Conservation (phyloP, 371 early-diverging fungal genomes). For the Lichtheimia ornata region DNA sequence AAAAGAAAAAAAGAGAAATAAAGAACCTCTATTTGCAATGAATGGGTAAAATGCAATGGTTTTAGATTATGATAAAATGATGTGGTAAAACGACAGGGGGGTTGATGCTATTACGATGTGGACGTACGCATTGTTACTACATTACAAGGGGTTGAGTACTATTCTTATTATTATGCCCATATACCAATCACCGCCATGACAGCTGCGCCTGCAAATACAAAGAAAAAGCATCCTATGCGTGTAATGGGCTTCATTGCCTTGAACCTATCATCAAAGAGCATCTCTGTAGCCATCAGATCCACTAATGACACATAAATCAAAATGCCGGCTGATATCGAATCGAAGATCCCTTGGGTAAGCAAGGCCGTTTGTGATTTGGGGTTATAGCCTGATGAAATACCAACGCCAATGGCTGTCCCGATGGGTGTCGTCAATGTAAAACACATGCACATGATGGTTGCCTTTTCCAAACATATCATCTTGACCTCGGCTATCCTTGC, state of each 20-base stretch:
- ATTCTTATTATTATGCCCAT: conserved; percentile 53
- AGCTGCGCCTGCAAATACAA: conserved; percentile 65
- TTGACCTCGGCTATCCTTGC: conserved; percentile 71
- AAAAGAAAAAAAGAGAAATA: not conserved
- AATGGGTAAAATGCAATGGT: too few species aligned
- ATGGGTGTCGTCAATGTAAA: conserved; percentile 71
- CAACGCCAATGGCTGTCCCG: conserved; percentile 79
- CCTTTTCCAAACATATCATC: conserved; percentile 45
- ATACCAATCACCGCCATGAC: conserved; percentile 72
- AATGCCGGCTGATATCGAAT: conserved; percentile 68
- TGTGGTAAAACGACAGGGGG: not conserved
- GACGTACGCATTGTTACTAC: too few species aligned
- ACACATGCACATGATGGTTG: conserved; percentile 38
- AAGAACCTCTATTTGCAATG: not conserved
- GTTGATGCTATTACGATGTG: not conserved
- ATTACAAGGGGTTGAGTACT: not conserved
- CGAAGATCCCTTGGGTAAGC: conserved; percentile 14
- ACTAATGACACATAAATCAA: conserved; percentile 77
- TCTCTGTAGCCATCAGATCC: conserved; percentile 73
- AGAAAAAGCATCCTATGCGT: conserved; percentile 52
- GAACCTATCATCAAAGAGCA: conserved; percentile 59
- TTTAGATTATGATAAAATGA: not conserved
- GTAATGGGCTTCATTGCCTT: conserved; percentile 30
- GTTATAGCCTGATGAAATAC: conserved; percentile 59
- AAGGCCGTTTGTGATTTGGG: conserved; percentile 46